Evolutionary conservation across 495 filamentous ascomycete species (phyloP).

Genomic region (Jackrogersella multiformis): DNA sequence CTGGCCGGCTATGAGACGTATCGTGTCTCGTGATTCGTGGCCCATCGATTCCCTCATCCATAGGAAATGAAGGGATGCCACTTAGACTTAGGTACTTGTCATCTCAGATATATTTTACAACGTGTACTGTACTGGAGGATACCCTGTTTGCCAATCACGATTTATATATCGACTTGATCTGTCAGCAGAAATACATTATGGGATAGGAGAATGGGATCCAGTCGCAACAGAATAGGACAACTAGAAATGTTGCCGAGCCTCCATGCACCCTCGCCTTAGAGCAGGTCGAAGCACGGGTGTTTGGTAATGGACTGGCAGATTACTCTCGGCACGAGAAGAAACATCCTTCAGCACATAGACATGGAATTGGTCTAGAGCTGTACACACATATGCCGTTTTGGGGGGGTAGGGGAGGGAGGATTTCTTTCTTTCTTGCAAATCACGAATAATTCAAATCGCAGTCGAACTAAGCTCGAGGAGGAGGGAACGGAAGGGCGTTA

Average conservation of each 20-base stretch:
- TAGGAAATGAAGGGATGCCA: background rate
- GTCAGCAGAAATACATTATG: no score
- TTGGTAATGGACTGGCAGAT: slow-evolving; percentile 88
- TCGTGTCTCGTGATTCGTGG: slow-evolving; percentile 6
- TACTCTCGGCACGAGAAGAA: slow-evolving; percentile 91
- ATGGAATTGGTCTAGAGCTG: slow-evolving; percentile 81
- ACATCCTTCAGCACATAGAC: slow-evolving; percentile 93
- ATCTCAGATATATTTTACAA: no score
- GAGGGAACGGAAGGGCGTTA: slow-evolving; percentile 1
- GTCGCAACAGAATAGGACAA: slow-evolving; percentile 9
- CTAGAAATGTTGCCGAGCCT: slow-evolving; percentile 76
- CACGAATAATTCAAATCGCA: slow-evolving; percentile 11
- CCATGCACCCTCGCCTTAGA: slow-evolving; percentile 83
- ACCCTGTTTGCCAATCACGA: background rate
- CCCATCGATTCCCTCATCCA: background rate
- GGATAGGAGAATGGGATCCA: no score
- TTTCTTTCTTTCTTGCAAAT: slow-evolving; percentile 14
- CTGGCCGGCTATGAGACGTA: background rate
- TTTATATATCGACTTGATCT: background rate
- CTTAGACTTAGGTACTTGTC: background rate
- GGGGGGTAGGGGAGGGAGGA: no score
- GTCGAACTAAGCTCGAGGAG: background rate
- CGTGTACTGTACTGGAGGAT: no score
- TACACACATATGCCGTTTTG: slow-evolving; percentile 98
- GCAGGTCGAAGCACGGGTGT: slow-evolving; percentile 70